Conservation (phyloP, 2,329 filamentous ascomycete species). For the Diaporthe eres region DNA sequence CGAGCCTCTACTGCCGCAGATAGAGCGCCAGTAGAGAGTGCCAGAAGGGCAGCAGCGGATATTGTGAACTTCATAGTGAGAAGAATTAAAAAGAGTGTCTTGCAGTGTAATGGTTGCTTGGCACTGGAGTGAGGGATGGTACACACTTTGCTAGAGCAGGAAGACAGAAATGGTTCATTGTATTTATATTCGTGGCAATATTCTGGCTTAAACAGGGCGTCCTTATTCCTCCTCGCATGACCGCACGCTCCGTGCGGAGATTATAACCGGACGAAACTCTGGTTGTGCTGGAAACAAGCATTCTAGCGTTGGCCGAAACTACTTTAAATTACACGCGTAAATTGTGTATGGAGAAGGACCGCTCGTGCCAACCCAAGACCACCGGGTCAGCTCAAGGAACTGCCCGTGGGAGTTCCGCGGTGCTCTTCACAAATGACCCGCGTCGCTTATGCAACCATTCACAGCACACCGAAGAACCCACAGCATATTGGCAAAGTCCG, state of each 20-base stretch:
- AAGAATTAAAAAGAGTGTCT: not conserved
- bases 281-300: not conserved
- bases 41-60: not conserved
- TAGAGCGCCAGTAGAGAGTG: not conserved
- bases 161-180: not conserved
- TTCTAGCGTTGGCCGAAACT: constrained; percentile 1
- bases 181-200: not conserved
- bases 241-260: constrained; percentile 8
- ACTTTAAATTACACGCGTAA: not conserved
- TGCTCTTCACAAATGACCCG: not conserved
- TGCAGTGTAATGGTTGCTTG: not conserved
- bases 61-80: not conserved
- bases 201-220: no score
- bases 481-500: not conserved
- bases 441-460: not conserved
- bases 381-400: not conserved
- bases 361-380: not conserved
- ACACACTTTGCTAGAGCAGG: accelerated
- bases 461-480: not conserved
- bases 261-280: not conserved
- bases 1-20: not conserved
- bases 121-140: not conserved
- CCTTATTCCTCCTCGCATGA: not conserved
- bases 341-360: constrained; percentile 10
- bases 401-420: not conserved